Base-by-base conservation (phyloP, 2,329 filamentous ascomycete genomes). In the Neophaeococcomyces mojaviensis region DNA sequence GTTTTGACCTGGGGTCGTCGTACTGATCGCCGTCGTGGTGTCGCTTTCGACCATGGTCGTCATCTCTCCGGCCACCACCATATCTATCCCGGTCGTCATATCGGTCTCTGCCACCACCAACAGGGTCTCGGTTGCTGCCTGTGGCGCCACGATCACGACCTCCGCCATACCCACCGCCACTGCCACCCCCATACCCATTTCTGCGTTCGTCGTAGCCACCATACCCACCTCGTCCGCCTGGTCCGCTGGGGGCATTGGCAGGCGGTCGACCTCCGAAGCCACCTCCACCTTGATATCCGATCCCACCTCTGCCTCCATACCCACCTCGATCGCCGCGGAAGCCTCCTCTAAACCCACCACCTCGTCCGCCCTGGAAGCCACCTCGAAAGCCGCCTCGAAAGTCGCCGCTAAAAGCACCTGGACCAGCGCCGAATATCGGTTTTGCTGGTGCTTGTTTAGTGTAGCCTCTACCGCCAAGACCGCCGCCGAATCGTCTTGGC, bases 401-500 rank as follows among this genome's bases (percentile, higher is more conserved):
- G 16, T 75, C 73, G 44, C 76, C 75, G 26, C 74, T 66, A 53
- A 67, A 66, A 8, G 67, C 76, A 18, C 76, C 68, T 34, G 70
- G 72, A 51, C 77, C 79, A 12, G 71, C 73, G 37, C 77, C 77
- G 16, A 76, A 74, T n/a, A 76, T 84, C 37, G 87, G 87, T 44
- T 87, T 80, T 30, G 84, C 74, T 41, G 84, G 78, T 54, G 81
- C 74, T 13, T 82, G 79, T 67, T 90, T 94, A 47, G 90, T 97
- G 67, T 97, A 97, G 54, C 87, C 86, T 59, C 92, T 82, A 37
- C 90, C 90, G 52, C 92, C 92, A 2, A 96, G 78, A 38, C 92
- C 92, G 55, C 92, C 92, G 48, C 90, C 92, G 43, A 94, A 84
- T 53, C 92, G 84, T 56, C 86, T 83, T 51, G 92, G 92, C 61